Evolutionary conservation across 768 basidiomycete species (phyloP).

Genomic region (Pisolithus sp.): DNA sequence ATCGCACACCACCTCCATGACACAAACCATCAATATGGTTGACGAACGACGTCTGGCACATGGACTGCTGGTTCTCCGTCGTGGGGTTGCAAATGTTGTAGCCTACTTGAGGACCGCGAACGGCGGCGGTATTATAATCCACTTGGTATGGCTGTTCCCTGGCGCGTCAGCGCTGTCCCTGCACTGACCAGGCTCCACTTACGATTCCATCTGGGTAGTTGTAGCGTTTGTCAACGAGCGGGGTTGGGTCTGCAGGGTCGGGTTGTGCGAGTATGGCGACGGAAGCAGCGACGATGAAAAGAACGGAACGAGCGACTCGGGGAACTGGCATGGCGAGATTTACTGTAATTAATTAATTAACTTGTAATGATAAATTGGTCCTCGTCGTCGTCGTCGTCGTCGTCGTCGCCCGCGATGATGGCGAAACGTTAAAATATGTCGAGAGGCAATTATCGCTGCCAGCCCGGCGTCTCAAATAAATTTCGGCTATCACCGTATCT

Average conservation of each 20-base stretch:
- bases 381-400: not conserved
- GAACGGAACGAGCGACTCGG: slow-evolving; percentile 32
- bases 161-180: not conserved
- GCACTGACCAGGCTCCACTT: slow-evolving; percentile 6
- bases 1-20: not conserved
- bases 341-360: not conserved
- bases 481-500: slow-evolving; percentile 11
- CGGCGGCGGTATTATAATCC: slow-evolving; percentile 31
- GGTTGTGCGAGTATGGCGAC: slow-evolving; percentile 27
- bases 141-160: slow-evolving; percentile 44
- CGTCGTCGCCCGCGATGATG: not conserved
- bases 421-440: no score
- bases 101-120: slow-evolving; percentile 54
- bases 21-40: slow-evolving; percentile 46
- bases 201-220: slow-evolving; percentile 41
- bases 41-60: slow-evolving; percentile 66
- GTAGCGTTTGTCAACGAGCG: slow-evolving; percentile 42
- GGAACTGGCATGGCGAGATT: not conserved
- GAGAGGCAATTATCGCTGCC: not conserved
- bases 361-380: not conserved
- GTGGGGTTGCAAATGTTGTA: slow-evolving; percentile 66
- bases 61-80: slow-evolving; percentile 52
- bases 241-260: slow-evolving; percentile 38
- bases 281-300: slow-evolving; percentile 28
- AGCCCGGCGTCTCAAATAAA: slow-evolving; percentile 12